Evolutionary conservation across 1,139 yeast species (phyloP).

Genomic region (Zygoascus sp.): DNA sequence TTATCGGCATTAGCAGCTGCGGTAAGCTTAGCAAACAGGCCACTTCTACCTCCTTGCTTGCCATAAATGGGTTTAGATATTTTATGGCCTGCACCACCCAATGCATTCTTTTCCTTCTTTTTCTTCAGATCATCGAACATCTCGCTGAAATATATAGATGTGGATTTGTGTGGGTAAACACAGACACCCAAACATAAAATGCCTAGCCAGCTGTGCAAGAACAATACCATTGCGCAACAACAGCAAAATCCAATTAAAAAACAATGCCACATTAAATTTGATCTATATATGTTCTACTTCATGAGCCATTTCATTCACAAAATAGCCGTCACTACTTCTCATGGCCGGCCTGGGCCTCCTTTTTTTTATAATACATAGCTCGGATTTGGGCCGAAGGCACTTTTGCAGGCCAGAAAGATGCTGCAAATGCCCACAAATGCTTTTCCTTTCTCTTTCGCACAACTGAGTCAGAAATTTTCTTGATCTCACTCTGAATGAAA

Average conservation of each 20-base stretch:
- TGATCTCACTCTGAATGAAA: conserved; percentile 47
- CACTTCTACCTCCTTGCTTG: not conserved
- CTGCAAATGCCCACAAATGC: conserved; percentile 89
- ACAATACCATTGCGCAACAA: no score
- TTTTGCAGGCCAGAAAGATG: conserved; percentile 88
- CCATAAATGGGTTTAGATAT: not conserved
- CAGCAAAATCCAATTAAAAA: not conserved
- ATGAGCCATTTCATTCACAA: not conserved
- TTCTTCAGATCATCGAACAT: not conserved
- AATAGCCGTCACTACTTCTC: not conserved
- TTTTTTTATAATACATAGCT: conserved; percentile 72
- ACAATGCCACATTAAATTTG: not conserved
- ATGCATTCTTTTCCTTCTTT: not conserved
- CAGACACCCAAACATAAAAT: not conserved
- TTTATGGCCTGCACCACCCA: not conserved
- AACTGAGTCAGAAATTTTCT: conserved; percentile 20
- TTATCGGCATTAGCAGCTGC: not conserved
- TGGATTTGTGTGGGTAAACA: no score
- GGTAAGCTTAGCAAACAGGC: conserved; percentile 2
- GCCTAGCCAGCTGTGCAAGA: no score
- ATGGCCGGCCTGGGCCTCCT: conserved; percentile 10
- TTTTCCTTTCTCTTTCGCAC: conserved; percentile 45
- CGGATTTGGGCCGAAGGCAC: conserved; percentile 70
- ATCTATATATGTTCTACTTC: conserved; percentile 1
- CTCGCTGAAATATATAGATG: no score